Percentiles rank a stretch among this genome's conserved stretches.
phyloP scores from a whole-genome alignment of 129 eudicot species.

The Solidago caesia region DNA sequence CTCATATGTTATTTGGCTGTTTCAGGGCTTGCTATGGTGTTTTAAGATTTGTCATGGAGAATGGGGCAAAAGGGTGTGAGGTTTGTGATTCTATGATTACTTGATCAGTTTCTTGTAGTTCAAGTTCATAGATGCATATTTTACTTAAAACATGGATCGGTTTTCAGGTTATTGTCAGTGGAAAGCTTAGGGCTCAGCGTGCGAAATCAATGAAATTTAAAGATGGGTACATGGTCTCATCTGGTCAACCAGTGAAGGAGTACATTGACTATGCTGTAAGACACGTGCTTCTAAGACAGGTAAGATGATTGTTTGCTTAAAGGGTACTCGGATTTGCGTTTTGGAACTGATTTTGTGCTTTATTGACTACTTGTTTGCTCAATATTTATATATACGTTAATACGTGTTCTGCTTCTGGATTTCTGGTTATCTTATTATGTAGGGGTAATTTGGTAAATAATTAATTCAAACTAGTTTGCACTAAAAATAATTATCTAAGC shows the following conservation, averaged over 20 bases:
- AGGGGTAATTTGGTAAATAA: too few species aligned
- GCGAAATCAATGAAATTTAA: conserved; percentile 68
- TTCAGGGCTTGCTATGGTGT: conserved; percentile 69
- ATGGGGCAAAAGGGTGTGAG: conserved; percentile 75
- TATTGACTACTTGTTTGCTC: too few species aligned
- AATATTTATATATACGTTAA: too few species aligned
- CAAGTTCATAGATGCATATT: background rate
- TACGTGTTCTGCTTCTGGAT: too few species aligned
- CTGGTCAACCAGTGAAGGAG: conserved; percentile 65
- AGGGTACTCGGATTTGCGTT: too few species aligned
- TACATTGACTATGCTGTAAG: conserved; percentile 66
- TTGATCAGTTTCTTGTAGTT: background rate
- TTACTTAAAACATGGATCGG: background rate
- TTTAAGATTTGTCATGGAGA: conserved; percentile 59
- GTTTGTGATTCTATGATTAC: conserved; percentile 15
- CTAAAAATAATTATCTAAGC: too few species aligned
- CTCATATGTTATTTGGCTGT: background rate
- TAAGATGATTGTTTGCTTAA: background rate
- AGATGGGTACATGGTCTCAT: conserved; percentile 69
- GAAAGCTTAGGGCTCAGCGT: conserved; percentile 67
- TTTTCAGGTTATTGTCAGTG: conserved; percentile 61
- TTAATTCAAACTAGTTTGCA: too few species aligned
- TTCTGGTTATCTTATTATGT: too few species aligned
- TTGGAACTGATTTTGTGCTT: too few species aligned
- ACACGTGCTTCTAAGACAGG: conserved; percentile 67